These are phyloP conservation scores for Entonaema liquescens DNA, from an alignment of 495 filamentous ascomycete species.

Conservation along the genomic window DNA sequence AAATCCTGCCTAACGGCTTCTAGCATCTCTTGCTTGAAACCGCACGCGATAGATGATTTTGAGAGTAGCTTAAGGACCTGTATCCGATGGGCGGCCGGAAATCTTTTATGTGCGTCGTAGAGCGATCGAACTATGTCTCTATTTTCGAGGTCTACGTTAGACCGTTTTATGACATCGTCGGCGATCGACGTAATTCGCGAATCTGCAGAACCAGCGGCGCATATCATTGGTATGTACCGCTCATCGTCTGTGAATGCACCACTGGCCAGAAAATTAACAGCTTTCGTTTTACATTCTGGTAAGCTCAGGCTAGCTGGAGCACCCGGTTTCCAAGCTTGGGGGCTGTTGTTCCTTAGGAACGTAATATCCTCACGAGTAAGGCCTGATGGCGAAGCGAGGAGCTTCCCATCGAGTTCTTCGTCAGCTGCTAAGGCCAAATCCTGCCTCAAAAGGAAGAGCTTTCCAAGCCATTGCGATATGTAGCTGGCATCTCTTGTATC, in stretches of 20 bases:
- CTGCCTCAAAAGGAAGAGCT: slow-evolving; percentile 75
- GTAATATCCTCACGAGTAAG: slow-evolving; percentile 73
- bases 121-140: slow-evolving; percentile 66
- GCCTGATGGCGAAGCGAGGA: slow-evolving; percentile 67
- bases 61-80: slow-evolving; percentile 77
- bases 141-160: slow-evolving; percentile 75
- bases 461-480: slow-evolving; percentile 79
- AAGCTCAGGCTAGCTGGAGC: slow-evolving; percentile 70
- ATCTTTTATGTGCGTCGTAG: slow-evolving; percentile 75
- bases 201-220: slow-evolving; percentile 82
- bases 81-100: slow-evolving; percentile 74
- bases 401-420: slow-evolving; percentile 37
- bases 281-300: slow-evolving; percentile 70
- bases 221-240: slow-evolving; percentile 81
- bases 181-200: slow-evolving; percentile 80
- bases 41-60: slow-evolving; percentile 74
- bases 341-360: slow-evolving; percentile 75
- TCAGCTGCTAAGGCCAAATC: slow-evolving; percentile 47
- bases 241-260: slow-evolving; percentile 84
- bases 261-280: slow-evolving; percentile 76
- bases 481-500: slow-evolving; percentile 72
- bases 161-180: slow-evolving; percentile 85
- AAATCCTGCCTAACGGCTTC: slow-evolving; percentile 74
- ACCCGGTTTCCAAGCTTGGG: slow-evolving; percentile 73
- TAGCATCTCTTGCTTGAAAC: slow-evolving; percentile 69